Evolutionary conservation across 176 grass and related monocot species (phyloP).

Genomic region (Aegilops bicornis): DNA sequence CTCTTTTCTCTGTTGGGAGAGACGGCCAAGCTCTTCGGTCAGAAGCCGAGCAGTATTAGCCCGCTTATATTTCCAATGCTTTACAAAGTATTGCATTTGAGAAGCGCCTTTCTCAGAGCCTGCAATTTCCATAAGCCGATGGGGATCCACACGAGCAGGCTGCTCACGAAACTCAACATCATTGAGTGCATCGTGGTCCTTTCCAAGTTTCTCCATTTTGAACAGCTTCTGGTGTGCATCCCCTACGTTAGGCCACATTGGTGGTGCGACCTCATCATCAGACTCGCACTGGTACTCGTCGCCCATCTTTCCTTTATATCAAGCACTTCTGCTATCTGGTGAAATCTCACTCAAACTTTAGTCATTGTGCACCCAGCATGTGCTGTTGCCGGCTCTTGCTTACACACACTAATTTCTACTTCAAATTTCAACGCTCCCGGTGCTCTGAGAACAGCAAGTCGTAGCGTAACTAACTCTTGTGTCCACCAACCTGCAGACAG

Average conservation of each 20-base stretch:
- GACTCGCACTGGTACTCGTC: slow-evolving; percentile 48
- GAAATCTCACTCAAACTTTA: slow-evolving; percentile 18
- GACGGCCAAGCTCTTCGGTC: slow-evolving; percentile 54
- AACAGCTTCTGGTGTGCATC: slow-evolving; percentile 62
- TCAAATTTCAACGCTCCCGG: neutral
- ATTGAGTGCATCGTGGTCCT: slow-evolving; percentile 54
- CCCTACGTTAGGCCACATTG: slow-evolving; percentile 87
- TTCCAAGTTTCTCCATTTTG: slow-evolving; percentile 56
- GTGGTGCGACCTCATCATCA: slow-evolving; percentile 62
- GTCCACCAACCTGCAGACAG: neutral
- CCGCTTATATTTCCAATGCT: slow-evolving; percentile 66
- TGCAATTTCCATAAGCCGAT: slow-evolving; percentile 53
- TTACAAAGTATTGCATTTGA: slow-evolving; percentile 60
- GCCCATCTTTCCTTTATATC: slow-evolving; percentile 53
- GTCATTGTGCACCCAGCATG: neutral
- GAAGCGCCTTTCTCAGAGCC: slow-evolving; percentile 72
- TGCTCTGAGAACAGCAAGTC: neutral
- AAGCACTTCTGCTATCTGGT: neutral
- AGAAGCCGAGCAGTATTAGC: slow-evolving; percentile 56
- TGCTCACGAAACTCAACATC: slow-evolving; percentile 48
- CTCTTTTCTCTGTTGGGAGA: slow-evolving; percentile 71
- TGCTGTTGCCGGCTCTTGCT: neutral
- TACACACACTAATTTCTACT: neutral
- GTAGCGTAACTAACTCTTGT: neutral
- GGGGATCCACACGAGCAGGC: slow-evolving; percentile 44